These are phyloP conservation scores for Antitrichia curtipendula DNA, from an alignment of 225 moss, liverwort and hornwort genomes.

Conservation along the genomic window DNA sequence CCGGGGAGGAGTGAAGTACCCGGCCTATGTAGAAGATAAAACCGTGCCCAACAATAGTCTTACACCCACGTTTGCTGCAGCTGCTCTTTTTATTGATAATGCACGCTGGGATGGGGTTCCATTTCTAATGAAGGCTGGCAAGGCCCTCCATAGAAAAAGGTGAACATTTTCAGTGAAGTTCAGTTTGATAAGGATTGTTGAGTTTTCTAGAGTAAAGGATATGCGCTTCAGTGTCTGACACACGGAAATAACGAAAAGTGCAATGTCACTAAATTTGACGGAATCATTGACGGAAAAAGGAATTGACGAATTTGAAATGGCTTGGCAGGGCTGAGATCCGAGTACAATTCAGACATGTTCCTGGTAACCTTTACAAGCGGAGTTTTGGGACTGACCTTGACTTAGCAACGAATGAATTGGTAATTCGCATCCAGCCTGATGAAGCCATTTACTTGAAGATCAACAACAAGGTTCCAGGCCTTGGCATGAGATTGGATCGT, in stretches of 20 bases:
- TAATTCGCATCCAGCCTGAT: constrained; percentile 93
- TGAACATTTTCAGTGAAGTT: not conserved
- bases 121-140: constrained; percentile 99
- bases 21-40: constrained; percentile 82
- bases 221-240: not conserved
- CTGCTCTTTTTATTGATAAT: constrained; percentile 86
- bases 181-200: not conserved
- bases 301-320: not conserved
- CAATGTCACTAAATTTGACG: not conserved
- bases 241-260: not conserved
- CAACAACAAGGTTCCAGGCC: constrained; percentile 94
- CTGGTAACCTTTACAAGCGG: constrained; percentile 89
- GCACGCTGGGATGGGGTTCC: constrained; percentile 98
- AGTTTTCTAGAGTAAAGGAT: not conserved
- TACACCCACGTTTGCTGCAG: constrained; percentile 95
- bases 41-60: constrained; percentile 90
- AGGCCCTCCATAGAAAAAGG: constrained; percentile 81
- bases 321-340: constrained; percentile 80
- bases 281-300: not conserved
- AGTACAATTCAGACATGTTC: constrained; percentile 95
- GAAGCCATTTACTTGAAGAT: constrained; percentile 96
- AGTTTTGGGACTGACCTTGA: constrained; percentile 93
- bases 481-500: constrained; percentile 91
- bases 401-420: constrained; percentile 92
- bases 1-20: constrained; percentile 74